Conservation (phyloP, 805 yeast genomes). For the Pichia kluyveri region DNA sequence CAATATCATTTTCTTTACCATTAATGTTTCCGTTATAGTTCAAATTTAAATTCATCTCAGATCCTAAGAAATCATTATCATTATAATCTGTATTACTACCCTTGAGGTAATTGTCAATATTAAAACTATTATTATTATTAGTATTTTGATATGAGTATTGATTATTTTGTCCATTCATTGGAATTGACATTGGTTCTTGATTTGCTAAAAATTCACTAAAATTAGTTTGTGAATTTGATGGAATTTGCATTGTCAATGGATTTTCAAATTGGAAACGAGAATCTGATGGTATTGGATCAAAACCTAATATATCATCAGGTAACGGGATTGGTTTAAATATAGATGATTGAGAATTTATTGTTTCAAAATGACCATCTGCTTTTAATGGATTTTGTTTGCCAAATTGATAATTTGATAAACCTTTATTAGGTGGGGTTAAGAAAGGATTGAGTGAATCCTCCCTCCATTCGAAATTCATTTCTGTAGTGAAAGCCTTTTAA, state of each 20-base stretch:
- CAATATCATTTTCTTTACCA: conserved; percentile 19
- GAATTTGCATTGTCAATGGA: conserved; percentile 3
- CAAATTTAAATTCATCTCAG: neutral
- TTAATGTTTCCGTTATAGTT: neutral
- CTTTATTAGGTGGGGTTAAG: neutral
- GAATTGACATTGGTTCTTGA: conserved; percentile 16
- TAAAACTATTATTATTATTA: conserved; percentile 1
- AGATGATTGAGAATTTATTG: conserved; percentile 20
- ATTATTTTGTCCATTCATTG: conserved; percentile 18
- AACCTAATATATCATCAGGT: conserved; percentile 47
- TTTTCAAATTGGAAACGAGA: conserved; percentile 1
- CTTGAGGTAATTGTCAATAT: conserved; percentile 1
- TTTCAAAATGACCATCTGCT: conserved; percentile 13
- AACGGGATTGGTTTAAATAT: conserved; percentile 32
- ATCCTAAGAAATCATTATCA: conserved; percentile 1
- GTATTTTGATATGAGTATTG: neutral
- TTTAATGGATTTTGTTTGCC: conserved; percentile 4
- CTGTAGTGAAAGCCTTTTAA: neutral
- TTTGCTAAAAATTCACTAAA: too few species aligned
- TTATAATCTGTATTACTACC: neutral
- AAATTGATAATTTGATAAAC: too few species aligned
- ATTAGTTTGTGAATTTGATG: too few species aligned
- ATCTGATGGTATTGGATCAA: conserved; percentile 11
- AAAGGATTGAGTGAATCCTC: conserved; percentile 7
- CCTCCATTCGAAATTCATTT: conserved; percentile 6